Evolutionary conservation across 2,329 filamentous ascomycete genomes (phyloP).

Genomic region (Diaporthe eres): DNA sequence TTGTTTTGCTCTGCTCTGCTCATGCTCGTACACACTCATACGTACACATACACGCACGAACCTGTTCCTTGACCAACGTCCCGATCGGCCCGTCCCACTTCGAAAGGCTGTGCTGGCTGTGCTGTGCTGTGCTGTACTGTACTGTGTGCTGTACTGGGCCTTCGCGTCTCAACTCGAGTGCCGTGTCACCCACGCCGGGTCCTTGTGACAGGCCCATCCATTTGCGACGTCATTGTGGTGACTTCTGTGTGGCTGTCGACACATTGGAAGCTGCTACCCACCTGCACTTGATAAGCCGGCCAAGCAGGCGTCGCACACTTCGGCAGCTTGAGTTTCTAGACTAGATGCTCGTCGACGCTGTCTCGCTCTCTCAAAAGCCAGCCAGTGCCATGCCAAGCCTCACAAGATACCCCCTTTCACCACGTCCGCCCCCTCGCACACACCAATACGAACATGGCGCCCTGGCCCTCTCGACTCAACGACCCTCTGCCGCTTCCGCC

Average conservation of each 20-base stretch:
- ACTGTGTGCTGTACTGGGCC: constrained; percentile 23
- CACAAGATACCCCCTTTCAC: constrained; percentile 39
- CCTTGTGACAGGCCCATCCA: constrained; percentile 15
- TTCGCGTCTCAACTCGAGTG: constrained; percentile 29
- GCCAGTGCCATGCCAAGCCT: constrained; percentile 38
- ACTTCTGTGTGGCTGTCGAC: constrained; percentile 20
- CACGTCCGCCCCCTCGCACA: constrained; percentile 33
- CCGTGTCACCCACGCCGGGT: constrained; percentile 32
- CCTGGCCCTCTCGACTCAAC: constrained; percentile 36
- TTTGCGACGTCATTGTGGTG: constrained; percentile 37
- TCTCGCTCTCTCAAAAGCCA: constrained; percentile 24
- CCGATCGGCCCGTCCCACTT: constrained; percentile 26
- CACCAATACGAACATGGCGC: constrained; percentile 36
- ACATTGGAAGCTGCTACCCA: constrained; percentile 38
- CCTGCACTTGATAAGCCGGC: constrained; percentile 5
- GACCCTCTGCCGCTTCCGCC: constrained; percentile 33
- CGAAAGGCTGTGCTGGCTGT: constrained; percentile 31
- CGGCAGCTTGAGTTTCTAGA: not conserved
- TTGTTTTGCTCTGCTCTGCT: not conserved
- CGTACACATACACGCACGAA: constrained; percentile 5
- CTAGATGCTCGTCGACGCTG: constrained; percentile 28
- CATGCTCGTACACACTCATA: not conserved
- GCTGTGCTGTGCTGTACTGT: constrained; percentile 23
- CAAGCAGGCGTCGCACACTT: constrained; percentile 1
- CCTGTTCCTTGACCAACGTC: constrained; percentile 9